phyloP scores from a whole-genome alignment of 805 yeast genomes.

The Pichia cephalocereana region DNA sequence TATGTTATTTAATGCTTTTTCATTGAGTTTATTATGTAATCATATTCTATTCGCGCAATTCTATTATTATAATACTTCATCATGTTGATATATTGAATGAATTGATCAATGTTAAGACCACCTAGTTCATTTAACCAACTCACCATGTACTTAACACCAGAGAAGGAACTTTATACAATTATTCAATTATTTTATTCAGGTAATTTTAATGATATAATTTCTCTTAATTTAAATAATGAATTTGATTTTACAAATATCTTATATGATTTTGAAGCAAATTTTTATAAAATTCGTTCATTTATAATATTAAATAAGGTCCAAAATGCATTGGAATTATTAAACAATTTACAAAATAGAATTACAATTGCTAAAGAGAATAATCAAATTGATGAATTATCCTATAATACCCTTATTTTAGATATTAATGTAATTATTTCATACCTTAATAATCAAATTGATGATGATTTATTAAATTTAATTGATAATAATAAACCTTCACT shows the following conservation, averaged over 20 bases:
- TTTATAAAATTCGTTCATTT: conserved; percentile 18
- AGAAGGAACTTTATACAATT: conserved; percentile 21
- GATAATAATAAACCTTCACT: conserved; percentile 18
- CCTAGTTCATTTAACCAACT: too few species aligned
- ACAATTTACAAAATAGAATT: neutral
- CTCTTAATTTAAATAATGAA: conserved; percentile 15
- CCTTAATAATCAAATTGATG: neutral
- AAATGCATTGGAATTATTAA: neutral
- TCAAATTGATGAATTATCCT: neutral
- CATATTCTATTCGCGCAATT: too few species aligned
- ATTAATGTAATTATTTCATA: neutral
- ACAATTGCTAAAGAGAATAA: neutral
- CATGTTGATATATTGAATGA: too few species aligned
- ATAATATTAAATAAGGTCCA: neutral
- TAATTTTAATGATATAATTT: conserved; percentile 14
- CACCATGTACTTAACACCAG: conserved; percentile 17
- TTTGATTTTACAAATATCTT: conserved; percentile 19
- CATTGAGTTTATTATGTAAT: too few species aligned
- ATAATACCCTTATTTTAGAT: neutral
- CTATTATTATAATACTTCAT: too few species aligned
- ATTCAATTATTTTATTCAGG: conserved; percentile 24
- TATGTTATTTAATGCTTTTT: too few species aligned
- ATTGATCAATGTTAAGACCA: too few species aligned
- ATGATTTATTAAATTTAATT: conserved; percentile 7
- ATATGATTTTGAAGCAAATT: conserved; percentile 19